Conservation (phyloP, 805 yeast species). For the Maudiozyma barnettii region DNA sequence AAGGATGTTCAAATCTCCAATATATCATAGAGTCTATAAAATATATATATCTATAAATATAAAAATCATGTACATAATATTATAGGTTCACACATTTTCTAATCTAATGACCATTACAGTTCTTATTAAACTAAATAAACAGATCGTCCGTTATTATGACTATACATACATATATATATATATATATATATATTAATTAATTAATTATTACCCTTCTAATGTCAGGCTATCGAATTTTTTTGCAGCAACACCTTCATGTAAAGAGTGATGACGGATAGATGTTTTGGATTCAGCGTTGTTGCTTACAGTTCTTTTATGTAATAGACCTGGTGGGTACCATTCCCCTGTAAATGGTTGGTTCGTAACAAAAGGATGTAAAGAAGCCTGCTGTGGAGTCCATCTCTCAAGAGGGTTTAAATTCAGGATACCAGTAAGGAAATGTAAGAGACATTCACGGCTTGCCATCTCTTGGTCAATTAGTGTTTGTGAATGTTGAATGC, state of each 20-base stretch:
- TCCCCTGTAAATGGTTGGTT: constrained; percentile 43
- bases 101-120: background rate
- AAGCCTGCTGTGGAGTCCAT: constrained; percentile 95
- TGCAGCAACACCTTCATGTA: constrained; percentile 2
- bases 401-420: constrained; percentile 87
- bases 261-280: background rate
- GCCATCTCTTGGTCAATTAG: constrained; percentile 59
- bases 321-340: constrained; percentile 44
- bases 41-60: too few species aligned
- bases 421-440: constrained; percentile 68
- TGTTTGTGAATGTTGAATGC: constrained; percentile 31
- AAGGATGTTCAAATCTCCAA: too few species aligned
- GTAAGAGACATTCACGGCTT: constrained; percentile 62
- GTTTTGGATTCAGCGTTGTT: background rate
- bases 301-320: background rate
- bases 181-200: background rate
- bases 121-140: background rate
- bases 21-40: too few species aligned
- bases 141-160: background rate
- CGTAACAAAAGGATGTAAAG: constrained; percentile 81
- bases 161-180: background rate
- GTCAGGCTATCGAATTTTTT: constrained; percentile 3
- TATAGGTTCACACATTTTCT: background rate
- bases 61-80: constrained; percentile 1
- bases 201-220: constrained; percentile 1